Percentiles rank a stretch among this genome's conserved stretches.
Evolutionary conservation across 805 yeast species (phyloP).

Genomic region (Metschnikowia kunwiensis): DNA sequence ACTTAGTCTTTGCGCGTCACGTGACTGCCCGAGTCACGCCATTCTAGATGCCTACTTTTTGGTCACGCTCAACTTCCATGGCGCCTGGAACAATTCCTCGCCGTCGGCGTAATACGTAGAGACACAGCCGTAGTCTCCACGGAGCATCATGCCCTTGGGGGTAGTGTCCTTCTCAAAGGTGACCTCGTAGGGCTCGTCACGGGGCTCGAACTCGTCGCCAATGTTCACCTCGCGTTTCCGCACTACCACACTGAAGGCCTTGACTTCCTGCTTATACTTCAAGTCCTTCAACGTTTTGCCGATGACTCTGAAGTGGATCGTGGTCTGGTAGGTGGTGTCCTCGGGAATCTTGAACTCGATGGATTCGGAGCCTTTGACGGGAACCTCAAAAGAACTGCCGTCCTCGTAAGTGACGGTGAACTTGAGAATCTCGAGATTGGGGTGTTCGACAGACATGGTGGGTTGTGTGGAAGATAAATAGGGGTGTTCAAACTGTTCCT

Average conservation of each 20-base stretch:
- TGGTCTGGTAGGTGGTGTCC: conserved; percentile 30
- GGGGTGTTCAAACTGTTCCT: too few relatives aligned
- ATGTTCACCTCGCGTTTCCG: conserved; percentile 28
- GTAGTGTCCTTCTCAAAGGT: conserved; percentile 34
- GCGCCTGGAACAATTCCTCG: conserved; percentile 25
- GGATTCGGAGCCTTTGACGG: conserved; percentile 27
- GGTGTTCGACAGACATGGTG: conserved; percentile 20
- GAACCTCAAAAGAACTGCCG: conserved; percentile 27
- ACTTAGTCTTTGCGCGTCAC: too few relatives aligned
- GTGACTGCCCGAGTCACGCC: not conserved
- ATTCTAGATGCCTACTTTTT: conserved; percentile 11
- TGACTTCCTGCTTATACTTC: conserved; percentile 34
- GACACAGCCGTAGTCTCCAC: conserved; percentile 32
- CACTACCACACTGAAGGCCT: conserved; percentile 34
- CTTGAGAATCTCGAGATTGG: conserved; percentile 33
- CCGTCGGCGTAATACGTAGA: conserved; percentile 35
- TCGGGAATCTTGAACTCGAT: conserved; percentile 36
- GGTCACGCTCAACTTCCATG: conserved; percentile 37
- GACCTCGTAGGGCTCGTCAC: conserved; percentile 31
- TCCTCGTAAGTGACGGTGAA: conserved; percentile 29
- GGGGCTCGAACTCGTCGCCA: conserved; percentile 33
- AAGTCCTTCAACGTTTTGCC: conserved; percentile 28
- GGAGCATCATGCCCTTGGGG: conserved; percentile 38
- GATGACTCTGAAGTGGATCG: conserved; percentile 33
- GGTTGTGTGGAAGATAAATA: too few relatives aligned